Conservation (phyloP, 2,329 filamentous ascomycete genomes). For the Dothiorella sarmentorum region DNA sequence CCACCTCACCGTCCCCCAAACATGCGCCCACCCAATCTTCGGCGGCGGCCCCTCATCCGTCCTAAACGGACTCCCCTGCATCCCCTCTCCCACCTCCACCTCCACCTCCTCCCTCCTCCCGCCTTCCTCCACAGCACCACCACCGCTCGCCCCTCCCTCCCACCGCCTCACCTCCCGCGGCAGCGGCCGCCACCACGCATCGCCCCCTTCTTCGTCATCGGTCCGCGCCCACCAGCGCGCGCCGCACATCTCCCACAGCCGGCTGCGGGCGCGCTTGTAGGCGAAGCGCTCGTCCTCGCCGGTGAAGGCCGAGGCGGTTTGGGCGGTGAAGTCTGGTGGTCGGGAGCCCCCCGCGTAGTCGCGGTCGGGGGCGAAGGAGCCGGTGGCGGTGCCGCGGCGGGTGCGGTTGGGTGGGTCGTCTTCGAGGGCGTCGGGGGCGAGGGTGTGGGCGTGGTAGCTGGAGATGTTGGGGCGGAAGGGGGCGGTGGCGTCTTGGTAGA, state of each 20-base stretch:
- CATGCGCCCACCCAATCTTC: conserved; percentile 51
- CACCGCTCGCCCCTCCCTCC: conserved; percentile 45
- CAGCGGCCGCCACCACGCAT: conserved; percentile 65
- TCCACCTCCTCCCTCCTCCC: conserved; percentile 22
- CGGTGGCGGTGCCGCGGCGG: conserved; percentile 23
- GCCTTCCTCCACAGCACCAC: conserved; percentile 3
- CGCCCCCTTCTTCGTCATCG: conserved; percentile 41
- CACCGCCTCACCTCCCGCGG: conserved; percentile 62
- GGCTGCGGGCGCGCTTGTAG: conserved; percentile 70
- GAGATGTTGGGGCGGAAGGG: conserved; percentile 79
- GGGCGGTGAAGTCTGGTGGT: no score
- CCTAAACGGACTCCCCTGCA: conserved; percentile 45
- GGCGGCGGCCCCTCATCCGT: conserved; percentile 46
- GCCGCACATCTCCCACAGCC: conserved; percentile 81
- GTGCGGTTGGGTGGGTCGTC: conserved; percentile 48
- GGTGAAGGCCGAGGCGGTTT: no score
- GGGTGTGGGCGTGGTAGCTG: conserved; percentile 50
- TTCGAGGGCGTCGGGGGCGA: conserved; percentile 46
- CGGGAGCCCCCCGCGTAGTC: no score
- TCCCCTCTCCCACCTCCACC: conserved; percentile 29
- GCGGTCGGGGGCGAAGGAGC: conserved; percentile 31
- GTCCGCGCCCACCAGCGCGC: conserved; percentile 68
- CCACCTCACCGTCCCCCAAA: conserved; percentile 54
- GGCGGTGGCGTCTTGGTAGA: conserved; percentile 72
- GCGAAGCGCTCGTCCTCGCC: conserved; percentile 81